phyloP scores from a whole-genome alignment of 805 yeast genomes.

The Torulaspora quercuum region DNA sequence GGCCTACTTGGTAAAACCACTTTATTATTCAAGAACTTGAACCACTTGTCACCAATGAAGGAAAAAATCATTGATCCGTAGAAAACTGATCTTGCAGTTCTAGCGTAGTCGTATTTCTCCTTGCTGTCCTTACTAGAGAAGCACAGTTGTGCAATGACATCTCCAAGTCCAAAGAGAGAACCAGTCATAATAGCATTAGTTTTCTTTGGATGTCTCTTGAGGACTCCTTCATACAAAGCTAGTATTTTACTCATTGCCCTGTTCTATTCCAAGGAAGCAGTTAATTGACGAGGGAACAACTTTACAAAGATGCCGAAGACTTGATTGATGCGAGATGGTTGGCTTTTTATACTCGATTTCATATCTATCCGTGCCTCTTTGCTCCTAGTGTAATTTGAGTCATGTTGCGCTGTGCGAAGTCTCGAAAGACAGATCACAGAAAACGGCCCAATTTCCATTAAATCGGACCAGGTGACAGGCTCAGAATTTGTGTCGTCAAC shows the following conservation, averaged over 20 bases:
- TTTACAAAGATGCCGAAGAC: too few relatives aligned
- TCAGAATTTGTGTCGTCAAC: conserved; percentile 1
- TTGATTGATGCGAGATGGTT: too few relatives aligned
- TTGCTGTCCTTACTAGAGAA: conserved; percentile 36
- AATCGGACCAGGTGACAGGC: conserved; percentile 1
- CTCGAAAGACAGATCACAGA: too few relatives aligned
- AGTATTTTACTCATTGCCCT: conserved; percentile 19
- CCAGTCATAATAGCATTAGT: conserved; percentile 58
- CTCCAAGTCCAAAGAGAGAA: conserved; percentile 70
- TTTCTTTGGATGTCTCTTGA: conserved; percentile 47
- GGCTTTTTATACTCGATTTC: too few relatives aligned
- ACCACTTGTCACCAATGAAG: conserved; percentile 73
- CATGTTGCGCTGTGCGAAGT: too few relatives aligned
- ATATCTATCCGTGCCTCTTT: too few relatives aligned
- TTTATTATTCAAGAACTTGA: conserved; percentile 45
- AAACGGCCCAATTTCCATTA: too few relatives aligned
- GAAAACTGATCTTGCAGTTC: conserved; percentile 60
- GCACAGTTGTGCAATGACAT: conserved; percentile 61
- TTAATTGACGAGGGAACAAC: background rate
- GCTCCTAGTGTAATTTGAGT: too few relatives aligned
- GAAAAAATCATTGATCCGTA: conserved; percentile 77
- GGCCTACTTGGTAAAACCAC: conserved; percentile 40
- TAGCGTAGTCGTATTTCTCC: conserved; percentile 43
- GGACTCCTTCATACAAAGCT: conserved; percentile 20
- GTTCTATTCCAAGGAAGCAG: background rate